Evolutionary conservation across 1,284 basidiomycete species (phyloP).

Genomic region (Limonomyces culmigenus): DNA sequence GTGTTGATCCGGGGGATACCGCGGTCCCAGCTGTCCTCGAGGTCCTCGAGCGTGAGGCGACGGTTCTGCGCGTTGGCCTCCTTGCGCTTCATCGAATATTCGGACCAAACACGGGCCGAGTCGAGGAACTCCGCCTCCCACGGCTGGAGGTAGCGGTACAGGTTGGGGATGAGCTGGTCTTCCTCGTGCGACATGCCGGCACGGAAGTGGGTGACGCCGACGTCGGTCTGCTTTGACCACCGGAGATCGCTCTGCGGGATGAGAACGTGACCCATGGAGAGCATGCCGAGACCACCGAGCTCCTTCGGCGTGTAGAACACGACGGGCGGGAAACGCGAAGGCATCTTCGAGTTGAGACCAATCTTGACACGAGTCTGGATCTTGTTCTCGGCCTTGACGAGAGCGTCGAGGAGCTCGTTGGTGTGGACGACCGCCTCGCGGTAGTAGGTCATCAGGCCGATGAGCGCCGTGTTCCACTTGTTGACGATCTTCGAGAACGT

Average conservation of each 20-base stretch:
- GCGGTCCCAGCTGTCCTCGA: conserved; percentile 96
- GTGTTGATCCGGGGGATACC: conserved; percentile 98
- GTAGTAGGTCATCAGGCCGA: conserved; percentile 95
- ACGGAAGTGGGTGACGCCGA: conserved; percentile 92
- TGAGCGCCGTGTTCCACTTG: conserved; percentile 96
- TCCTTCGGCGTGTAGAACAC: conserved; percentile 97
- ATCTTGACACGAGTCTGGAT: conserved; percentile 99
- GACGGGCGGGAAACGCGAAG: conserved; percentile 92
- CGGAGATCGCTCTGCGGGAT: conserved; percentile 95
- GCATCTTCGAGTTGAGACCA: conserved; percentile 98
- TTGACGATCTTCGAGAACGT: conserved; percentile 99
- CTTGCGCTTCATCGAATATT: conserved; percentile 99
- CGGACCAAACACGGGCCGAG: conserved; percentile 96
- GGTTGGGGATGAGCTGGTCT: conserved; percentile 88
- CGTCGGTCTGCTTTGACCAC: conserved; percentile 98
- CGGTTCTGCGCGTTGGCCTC: conserved; percentile 97
- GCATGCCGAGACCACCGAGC: conserved; percentile 94
- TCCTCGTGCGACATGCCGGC: conserved; percentile 94
- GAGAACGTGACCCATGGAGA: conserved; percentile 98
- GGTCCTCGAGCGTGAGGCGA: conserved; percentile 88
- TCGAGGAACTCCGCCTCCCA: conserved; percentile 99
- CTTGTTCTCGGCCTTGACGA: conserved; percentile 97
- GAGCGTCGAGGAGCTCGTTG: conserved; percentile 82
- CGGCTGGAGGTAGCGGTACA: conserved; percentile 96
- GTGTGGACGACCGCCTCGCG: conserved; percentile 98